phyloP scores from a whole-genome alignment of 2,329 filamentous ascomycete species.

The Aspergillus luchuensis region DNA sequence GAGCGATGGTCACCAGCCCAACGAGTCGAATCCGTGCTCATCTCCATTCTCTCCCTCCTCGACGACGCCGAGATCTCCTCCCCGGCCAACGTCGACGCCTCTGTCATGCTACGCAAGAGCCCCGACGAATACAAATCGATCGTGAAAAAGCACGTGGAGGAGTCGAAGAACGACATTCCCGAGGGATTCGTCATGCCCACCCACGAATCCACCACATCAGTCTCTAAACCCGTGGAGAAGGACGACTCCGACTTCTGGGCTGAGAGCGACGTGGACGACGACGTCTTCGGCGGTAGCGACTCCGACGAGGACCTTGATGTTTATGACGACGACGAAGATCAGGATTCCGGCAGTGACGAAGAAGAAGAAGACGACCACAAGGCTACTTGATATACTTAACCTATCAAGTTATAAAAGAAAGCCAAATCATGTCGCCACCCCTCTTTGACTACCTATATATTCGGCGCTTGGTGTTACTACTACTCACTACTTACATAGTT shows the following conservation, averaged over 20 bases:
- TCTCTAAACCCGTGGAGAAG: slow-evolving; percentile 60
- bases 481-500: background rate
- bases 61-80: slow-evolving; percentile 93
- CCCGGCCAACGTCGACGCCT: slow-evolving; percentile 91
- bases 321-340: slow-evolving; percentile 46
- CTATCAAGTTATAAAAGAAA: no score
- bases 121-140: slow-evolving; percentile 68
- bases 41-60: slow-evolving; percentile 86
- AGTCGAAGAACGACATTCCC: slow-evolving; percentile 78
- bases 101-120: slow-evolving; percentile 78
- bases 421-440: background rate
- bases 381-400: background rate
- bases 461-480: background rate
- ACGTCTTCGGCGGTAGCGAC: slow-evolving; percentile 77
- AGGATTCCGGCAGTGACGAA: slow-evolving; percentile 60
- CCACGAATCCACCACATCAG: slow-evolving; percentile 57
- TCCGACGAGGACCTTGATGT: slow-evolving; percentile 52
- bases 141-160: slow-evolving; percentile 70
- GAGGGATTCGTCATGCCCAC: slow-evolving; percentile 80
- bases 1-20: slow-evolving; percentile 96
- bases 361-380: slow-evolving; percentile 9
- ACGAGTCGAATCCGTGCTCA: slow-evolving; percentile 90
- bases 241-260: slow-evolving; percentile 79
- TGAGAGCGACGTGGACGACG: slow-evolving; percentile 69
- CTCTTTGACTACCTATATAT: background rate